Percentiles rank a stretch among this genome's conserved stretches.
These are phyloP conservation scores for Aspergillus sp. DNA, from an alignment of 2,329 filamentous ascomycete species.

Conservation along the genomic window DNA sequence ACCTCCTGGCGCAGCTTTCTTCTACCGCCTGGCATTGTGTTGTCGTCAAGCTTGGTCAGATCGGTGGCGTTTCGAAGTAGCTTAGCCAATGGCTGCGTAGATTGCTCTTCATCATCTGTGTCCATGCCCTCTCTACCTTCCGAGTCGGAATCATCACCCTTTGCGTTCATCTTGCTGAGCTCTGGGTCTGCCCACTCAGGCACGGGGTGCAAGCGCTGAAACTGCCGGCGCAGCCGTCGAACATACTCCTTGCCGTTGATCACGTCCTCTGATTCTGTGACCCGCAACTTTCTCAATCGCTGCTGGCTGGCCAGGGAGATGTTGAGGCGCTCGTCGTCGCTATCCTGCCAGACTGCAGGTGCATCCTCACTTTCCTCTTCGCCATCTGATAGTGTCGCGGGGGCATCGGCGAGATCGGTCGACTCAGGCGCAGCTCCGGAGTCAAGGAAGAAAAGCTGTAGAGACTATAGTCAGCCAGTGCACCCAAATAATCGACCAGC, in stretches of 20 bases:
- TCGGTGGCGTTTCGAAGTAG: constrained; percentile 71
- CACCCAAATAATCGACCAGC: neutral
- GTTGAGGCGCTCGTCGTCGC: constrained; percentile 83
- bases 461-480: neutral
- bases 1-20: constrained; percentile 79
- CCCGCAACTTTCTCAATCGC: constrained; percentile 75
- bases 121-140: constrained; percentile 53
- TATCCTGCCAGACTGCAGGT: constrained; percentile 74
- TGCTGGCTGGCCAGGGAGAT: constrained; percentile 75
- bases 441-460: constrained; percentile 75
- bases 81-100: constrained; percentile 70
- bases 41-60: constrained; percentile 52
- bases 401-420: constrained; percentile 20
- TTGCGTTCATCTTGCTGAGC: constrained; percentile 35
- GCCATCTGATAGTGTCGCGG: constrained; percentile 36
- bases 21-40: constrained; percentile 50
- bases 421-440: constrained; percentile 49
- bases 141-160: constrained; percentile 36
- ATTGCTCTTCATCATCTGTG: constrained; percentile 57
- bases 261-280: constrained; percentile 76
- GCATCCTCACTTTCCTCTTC: constrained; percentile 24
- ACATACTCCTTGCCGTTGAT: constrained; percentile 84
- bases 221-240: constrained; percentile 74
- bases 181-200: constrained; percentile 58
- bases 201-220: constrained; percentile 54